These are phyloP conservation scores for Collybia sp. DNA, from an alignment of 768 basidiomycete genomes.

Conservation along the genomic window DNA sequence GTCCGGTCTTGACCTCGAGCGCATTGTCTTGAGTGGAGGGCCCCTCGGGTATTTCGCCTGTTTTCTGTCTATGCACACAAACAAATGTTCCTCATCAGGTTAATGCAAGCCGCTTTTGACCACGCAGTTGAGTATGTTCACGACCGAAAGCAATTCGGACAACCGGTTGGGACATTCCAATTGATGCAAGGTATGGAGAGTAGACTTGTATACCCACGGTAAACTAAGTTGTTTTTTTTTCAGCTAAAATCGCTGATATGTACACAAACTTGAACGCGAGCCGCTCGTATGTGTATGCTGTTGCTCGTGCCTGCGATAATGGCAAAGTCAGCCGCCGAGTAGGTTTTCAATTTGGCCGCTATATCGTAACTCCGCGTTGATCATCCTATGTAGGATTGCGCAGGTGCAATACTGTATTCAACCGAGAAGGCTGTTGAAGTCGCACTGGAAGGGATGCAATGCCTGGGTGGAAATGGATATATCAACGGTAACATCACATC, in stretches of 20 bases:
- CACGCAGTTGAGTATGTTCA: conserved; percentile 87
- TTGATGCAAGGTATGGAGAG: conserved; percentile 80
- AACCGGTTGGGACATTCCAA: conserved; percentile 86
- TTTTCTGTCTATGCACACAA: conserved; percentile 3
- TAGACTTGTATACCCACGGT: conserved; percentile 7
- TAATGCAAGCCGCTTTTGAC: conserved; percentile 95
- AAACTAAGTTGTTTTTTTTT: conserved; percentile 9
- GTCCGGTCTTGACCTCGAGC: conserved; percentile 91
- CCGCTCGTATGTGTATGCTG: conserved; percentile 89
- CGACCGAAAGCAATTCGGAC: conserved; percentile 87
- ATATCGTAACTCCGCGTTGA: neutral
- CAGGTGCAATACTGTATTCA: conserved; percentile 90
- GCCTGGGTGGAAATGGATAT: conserved; percentile 92
- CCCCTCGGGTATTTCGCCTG: conserved; percentile 66
- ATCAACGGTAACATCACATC: conserved; percentile 64
- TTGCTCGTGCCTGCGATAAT: conserved; percentile 82
- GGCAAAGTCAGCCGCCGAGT: conserved; percentile 77
- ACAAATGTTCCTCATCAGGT: conserved; percentile 31
- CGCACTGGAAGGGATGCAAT: conserved; percentile 88
- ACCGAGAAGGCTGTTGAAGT: conserved; percentile 92
- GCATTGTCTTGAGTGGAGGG: conserved; percentile 88
- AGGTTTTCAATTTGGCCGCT: conserved; percentile 20
- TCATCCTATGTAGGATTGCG: conserved; percentile 68
- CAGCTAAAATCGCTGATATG: conserved; percentile 88
- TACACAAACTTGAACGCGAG: conserved; percentile 90